Conservation (phyloP, 1,284 basidiomycete species). For the Coniferiporia weirii region DNA sequence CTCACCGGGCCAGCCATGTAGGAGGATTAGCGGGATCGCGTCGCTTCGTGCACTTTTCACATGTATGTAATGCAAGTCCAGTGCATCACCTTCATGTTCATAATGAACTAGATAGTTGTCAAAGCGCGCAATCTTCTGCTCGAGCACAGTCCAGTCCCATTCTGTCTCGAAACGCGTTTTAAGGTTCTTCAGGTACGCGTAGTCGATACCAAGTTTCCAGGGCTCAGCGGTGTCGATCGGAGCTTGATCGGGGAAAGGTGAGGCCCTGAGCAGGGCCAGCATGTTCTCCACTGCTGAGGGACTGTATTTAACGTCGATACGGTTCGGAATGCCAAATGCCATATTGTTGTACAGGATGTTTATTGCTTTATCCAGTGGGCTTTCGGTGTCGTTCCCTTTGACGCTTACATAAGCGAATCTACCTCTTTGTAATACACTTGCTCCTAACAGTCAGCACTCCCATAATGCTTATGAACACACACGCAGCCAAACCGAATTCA, state of each 20-base stretch:
- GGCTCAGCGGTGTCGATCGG: conserved; percentile 15
- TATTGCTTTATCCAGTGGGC: too few relatives aligned
- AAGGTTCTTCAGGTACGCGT: conserved; percentile 16
- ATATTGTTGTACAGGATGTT: not conserved
- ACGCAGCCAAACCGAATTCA: too few relatives aligned
- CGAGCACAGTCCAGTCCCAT: conserved; percentile 18
- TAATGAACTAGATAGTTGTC: conserved; percentile 20
- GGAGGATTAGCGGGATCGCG: conserved; percentile 23
- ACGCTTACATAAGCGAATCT: too few relatives aligned
- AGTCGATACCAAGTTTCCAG: conserved; percentile 20
- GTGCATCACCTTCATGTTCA: conserved; percentile 14
- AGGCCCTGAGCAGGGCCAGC: conserved; percentile 15
- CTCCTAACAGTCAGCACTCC: too few relatives aligned
- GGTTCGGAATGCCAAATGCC: conserved; percentile 2
- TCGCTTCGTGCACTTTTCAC: conserved; percentile 19
- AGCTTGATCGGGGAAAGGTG: conserved; percentile 11
- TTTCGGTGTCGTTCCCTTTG: too few relatives aligned
- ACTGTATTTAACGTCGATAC: conserved; percentile 9
- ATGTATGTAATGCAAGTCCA: conserved; percentile 23
- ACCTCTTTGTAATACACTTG: too few relatives aligned
- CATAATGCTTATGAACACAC: too few relatives aligned
- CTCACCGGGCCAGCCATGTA: conserved; percentile 25
- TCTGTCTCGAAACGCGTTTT: conserved; percentile 16
- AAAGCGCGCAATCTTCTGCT: conserved; percentile 12
- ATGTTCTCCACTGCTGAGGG: conserved; percentile 3